Evolutionary conservation across 2,329 filamentous ascomycete species (phyloP).

Genomic region (Verticillium dahliae): DNA sequence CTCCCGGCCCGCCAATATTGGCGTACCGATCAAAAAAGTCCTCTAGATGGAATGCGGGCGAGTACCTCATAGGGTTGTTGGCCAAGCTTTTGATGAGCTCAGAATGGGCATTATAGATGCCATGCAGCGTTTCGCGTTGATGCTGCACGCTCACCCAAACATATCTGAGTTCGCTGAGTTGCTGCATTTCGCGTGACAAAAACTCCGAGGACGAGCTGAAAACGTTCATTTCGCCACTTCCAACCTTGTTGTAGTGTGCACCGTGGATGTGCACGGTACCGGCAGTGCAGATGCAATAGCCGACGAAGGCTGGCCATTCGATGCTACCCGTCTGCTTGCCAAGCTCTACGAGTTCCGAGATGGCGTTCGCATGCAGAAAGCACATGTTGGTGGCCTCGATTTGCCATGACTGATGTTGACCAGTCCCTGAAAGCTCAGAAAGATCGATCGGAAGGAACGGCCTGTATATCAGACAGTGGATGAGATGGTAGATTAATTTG

Average conservation of each 20-base stretch:
- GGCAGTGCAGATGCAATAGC: conserved; percentile 80
- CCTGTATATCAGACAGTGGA: conserved; percentile 81
- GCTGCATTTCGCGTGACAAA: conserved; percentile 71
- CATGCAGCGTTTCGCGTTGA: conserved; percentile 71
- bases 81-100: conserved; percentile 70
- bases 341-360: conserved; percentile 74
- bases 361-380: conserved; percentile 80
- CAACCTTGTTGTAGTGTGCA: conserved; percentile 62
- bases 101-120: conserved; percentile 70
- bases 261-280: conserved; percentile 86
- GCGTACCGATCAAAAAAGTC: conserved; percentile 81
- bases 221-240: conserved; percentile 52
- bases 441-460: conserved; percentile 83
- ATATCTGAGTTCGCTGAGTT: conserved; percentile 67
- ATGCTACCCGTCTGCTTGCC: conserved; percentile 67
- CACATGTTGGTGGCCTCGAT: conserved; percentile 86
- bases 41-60: conserved; percentile 75
- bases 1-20: conserved; percentile 49
- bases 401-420: conserved; percentile 87
- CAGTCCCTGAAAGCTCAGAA: conserved; percentile 69
- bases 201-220: conserved; percentile 61
- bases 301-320: conserved; percentile 82
- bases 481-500: conserved; percentile 80
- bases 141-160: conserved; percentile 75
- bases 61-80: conserved; percentile 64